These are phyloP conservation scores for Eucalyptus cloeziana DNA, from an alignment of 345 rosid species.

Conservation along the genomic window DNA sequence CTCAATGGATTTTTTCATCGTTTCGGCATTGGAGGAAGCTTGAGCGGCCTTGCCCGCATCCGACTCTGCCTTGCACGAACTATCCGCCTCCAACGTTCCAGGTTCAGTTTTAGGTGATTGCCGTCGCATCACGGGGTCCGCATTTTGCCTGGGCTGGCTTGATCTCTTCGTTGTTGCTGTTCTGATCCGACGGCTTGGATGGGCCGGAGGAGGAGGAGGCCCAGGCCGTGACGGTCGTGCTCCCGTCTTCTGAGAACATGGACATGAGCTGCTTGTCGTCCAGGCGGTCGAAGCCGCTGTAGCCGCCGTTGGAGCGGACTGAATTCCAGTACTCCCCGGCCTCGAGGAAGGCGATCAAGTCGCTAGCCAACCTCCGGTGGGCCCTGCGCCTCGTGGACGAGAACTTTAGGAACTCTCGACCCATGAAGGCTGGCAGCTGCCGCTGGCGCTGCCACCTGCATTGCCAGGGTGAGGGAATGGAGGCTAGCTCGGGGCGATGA, in stretches of 20 bases:
- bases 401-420: conserved; percentile 83
- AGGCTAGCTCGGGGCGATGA: not conserved
- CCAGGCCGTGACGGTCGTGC: conserved; percentile 7
- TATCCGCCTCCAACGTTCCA: conserved; percentile 18
- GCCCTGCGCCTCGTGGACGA: conserved; percentile 46
- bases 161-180: conserved; percentile 41
- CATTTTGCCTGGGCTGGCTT: conserved; percentile 1
- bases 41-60: not conserved
- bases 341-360: conserved; percentile 68
- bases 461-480: not conserved
- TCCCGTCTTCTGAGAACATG: conserved; percentile 44
- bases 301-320: not conserved
- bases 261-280: conserved; percentile 65
- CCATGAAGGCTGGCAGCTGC: conserved; percentile 30
- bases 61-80: conserved; percentile 16
- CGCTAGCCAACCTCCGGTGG: conserved; percentile 77
- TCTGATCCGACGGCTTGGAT: conserved; percentile 55
- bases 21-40: conserved; percentile 1
- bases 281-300: conserved; percentile 22
- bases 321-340: not conserved
- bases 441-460: not conserved
- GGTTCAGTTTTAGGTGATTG: conserved; percentile 23
- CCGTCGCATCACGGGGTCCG: not conserved
- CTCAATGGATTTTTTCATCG: not conserved
- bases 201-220: conserved; percentile 14